Conservation (phyloP, 2,329 filamentous ascomycete genomes). For the Cryphonectria nitschkei region DNA sequence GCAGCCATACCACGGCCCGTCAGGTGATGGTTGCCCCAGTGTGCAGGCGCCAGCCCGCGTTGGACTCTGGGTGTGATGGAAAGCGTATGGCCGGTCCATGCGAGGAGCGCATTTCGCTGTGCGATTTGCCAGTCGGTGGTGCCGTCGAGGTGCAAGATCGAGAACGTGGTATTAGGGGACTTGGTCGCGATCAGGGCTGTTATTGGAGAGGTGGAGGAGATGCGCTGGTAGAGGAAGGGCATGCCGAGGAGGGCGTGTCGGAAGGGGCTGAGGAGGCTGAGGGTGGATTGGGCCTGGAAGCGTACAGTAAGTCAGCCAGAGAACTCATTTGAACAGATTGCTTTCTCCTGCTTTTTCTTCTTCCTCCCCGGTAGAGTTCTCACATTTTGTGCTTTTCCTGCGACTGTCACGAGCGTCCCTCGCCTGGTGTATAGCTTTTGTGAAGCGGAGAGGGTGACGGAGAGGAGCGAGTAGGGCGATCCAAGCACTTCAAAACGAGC, state of each 20-base stretch:
- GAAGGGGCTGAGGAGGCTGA: conserved; percentile 85
- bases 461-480: conserved; percentile 89
- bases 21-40: conserved; percentile 90
- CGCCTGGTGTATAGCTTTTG: conserved; percentile 91
- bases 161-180: conserved; percentile 83
- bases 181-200: conserved; percentile 89
- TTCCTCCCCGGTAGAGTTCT: conserved; percentile 31
- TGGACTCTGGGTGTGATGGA: conserved; percentile 76
- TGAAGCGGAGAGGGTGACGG: conserved; percentile 88
- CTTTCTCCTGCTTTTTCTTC: no score
- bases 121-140: conserved; percentile 94
- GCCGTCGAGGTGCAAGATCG: conserved; percentile 87
- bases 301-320: conserved; percentile 15
- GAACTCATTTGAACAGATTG: not conserved
- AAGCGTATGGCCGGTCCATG: conserved; percentile 93
- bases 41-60: conserved; percentile 72
- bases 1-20: conserved; percentile 88
- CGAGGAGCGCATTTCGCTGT: conserved; percentile 85
- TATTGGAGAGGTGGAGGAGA: conserved; percentile 85
- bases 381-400: conserved; percentile 90
- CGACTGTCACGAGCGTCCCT: conserved; percentile 87
- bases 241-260: conserved; percentile 79
- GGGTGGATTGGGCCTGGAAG: conserved; percentile 79
- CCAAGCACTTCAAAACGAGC: conserved; percentile 94
- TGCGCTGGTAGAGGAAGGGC: conserved; percentile 91